Conservation (phyloP, 176 grass and related monocot genomes). For the Eragrostis curvula region DNA sequence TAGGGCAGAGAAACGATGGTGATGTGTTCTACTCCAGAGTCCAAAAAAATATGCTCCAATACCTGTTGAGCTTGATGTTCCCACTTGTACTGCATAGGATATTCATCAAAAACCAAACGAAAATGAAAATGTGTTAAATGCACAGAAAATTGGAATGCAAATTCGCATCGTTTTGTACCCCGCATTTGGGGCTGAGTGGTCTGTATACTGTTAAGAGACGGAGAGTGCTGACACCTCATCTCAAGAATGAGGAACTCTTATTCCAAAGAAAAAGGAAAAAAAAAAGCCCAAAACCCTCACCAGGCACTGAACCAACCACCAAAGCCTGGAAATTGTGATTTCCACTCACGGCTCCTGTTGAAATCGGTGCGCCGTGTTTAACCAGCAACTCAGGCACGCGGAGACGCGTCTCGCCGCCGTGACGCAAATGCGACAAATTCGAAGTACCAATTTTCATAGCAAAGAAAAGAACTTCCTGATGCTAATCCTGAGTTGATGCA, state of each 20-base stretch:
- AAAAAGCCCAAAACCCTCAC: slow-evolving; percentile 31
- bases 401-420: not conserved
- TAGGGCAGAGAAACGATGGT: slow-evolving; percentile 38
- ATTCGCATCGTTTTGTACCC: not conserved
- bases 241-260: slow-evolving; percentile 2
- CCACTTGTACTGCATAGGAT: slow-evolving; percentile 37
- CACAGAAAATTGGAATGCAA: not conserved
- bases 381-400: not conserved
- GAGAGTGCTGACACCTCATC: slow-evolving; percentile 16
- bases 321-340: slow-evolving; percentile 2
- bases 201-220: not conserved
- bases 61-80: slow-evolving; percentile 54
- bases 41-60: slow-evolving; percentile 43
- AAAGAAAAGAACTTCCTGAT: not conserved
- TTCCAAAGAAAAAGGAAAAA: not conserved
- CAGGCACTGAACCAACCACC: slow-evolving; percentile 5
- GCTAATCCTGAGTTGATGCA: not conserved
- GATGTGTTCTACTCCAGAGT: slow-evolving; percentile 44
- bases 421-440: slow-evolving; percentile 18
- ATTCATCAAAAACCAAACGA: slow-evolving; percentile 9
- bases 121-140: too few relatives aligned
- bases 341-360: not conserved
- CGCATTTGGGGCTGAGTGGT: slow-evolving; percentile 13
- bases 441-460: not conserved
- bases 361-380: not conserved